Conservation (phyloP, 257 asterid genomes). For the Primulina huaijiensis region DNA sequence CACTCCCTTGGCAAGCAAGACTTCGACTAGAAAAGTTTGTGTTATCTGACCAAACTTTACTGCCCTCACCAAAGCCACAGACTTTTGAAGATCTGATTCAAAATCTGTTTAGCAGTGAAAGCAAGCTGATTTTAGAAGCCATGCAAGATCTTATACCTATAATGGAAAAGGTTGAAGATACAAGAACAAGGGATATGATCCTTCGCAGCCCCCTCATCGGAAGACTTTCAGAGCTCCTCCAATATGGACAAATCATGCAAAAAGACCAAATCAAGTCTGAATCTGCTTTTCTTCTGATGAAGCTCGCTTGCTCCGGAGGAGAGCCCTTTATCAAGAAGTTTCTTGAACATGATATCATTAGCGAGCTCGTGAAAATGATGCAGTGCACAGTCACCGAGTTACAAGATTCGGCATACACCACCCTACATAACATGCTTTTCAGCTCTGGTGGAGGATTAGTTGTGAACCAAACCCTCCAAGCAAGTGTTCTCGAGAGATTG, state of each 20-base stretch:
- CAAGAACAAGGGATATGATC: slow-evolving; percentile 28
- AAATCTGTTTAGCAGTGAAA: slow-evolving; percentile 21
- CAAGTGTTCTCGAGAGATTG: slow-evolving; percentile 26
- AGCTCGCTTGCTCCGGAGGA: slow-evolving; percentile 40
- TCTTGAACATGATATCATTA: slow-evolving; percentile 23
- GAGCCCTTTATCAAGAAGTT: slow-evolving; percentile 30
- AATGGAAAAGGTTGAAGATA: slow-evolving; percentile 29
- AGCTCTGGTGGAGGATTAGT: slow-evolving; percentile 28
- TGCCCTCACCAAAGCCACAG: slow-evolving; percentile 30
- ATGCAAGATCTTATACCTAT: slow-evolving; percentile 38
- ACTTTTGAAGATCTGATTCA: slow-evolving; percentile 28
- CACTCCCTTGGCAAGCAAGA: slow-evolving; percentile 38
- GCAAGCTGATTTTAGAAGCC: slow-evolving; percentile 24
- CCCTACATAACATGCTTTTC: slow-evolving; percentile 34
- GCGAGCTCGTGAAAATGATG: slow-evolving; percentile 31
- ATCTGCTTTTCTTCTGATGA: slow-evolving; percentile 30
- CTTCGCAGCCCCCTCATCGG: slow-evolving; percentile 24
- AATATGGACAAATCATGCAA: slow-evolving; percentile 7
- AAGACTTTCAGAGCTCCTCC: slow-evolving; percentile 33
- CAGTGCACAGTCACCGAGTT: slow-evolving; percentile 25
- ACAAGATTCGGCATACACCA: slow-evolving; percentile 35
- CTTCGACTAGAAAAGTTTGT: slow-evolving; percentile 32
- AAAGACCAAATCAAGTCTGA: slow-evolving; percentile 22
- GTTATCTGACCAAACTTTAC: slow-evolving; percentile 19
- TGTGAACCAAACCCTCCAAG: slow-evolving; percentile 20